Conservation (phyloP, 192 early-diverging fungal species). For the Phlyctochytrium planicorne region DNA sequence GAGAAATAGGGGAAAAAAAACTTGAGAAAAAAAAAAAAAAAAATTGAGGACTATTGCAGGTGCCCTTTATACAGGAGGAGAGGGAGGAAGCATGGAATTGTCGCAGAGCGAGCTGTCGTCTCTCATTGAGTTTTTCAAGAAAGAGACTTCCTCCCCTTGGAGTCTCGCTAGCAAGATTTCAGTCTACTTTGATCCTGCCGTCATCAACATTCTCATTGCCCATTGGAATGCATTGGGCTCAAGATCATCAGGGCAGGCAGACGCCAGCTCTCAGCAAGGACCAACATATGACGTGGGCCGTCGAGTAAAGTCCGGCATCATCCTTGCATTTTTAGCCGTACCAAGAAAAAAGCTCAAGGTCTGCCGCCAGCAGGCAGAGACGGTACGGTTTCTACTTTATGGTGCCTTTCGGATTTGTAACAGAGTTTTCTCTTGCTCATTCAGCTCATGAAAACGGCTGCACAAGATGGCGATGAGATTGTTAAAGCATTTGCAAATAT, state of each 20-base stretch:
- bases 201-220: not conserved
- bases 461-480: not conserved
- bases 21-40: too few species aligned
- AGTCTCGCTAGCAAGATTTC: not conserved
- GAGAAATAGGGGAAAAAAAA: too few species aligned
- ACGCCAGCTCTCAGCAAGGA: not conserved
- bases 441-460: not conserved
- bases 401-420: not conserved
- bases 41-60: too few species aligned
- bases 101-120: too few species aligned
- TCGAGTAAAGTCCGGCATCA: not conserved
- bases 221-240: not conserved
- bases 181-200: not conserved
- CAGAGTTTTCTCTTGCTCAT: not conserved
- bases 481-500: not conserved
- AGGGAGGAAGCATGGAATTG: too few species aligned
- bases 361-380: not conserved
- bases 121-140: too few species aligned
- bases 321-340: not conserved
- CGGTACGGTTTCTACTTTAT: not conserved
- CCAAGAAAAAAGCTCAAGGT: not conserved
- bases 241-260: not conserved
- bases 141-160: not conserved
- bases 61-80: too few species aligned
- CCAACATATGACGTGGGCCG: too few species aligned